phyloP scores from a whole-genome alignment of 306 rosid species.

The Pachyrhizus erosus region DNA sequence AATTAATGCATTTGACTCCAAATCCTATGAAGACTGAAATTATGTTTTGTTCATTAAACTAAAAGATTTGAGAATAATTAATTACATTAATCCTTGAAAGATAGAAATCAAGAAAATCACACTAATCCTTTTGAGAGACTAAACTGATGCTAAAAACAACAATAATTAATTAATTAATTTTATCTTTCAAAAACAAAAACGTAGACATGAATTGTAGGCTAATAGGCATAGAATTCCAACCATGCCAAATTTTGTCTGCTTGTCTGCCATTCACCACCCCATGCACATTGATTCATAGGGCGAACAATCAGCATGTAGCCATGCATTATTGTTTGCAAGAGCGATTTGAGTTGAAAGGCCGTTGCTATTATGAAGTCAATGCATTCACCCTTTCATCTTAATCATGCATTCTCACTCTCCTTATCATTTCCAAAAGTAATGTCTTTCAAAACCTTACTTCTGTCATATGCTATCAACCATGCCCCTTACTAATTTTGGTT shows the following conservation, averaged over 20 bases:
- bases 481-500: background rate
- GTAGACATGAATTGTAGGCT: no score
- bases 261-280: conserved; percentile 18
- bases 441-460: background rate
- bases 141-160: background rate
- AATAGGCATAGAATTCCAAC: background rate
- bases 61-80: background rate
- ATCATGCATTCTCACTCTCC: background rate
- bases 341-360: background rate
- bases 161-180: background rate
- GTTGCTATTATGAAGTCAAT: background rate
- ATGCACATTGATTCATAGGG: background rate
- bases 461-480: background rate
- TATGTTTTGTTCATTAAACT: background rate
- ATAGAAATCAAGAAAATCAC: background rate
- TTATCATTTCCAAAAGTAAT: background rate
- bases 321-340: no score
- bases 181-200: background rate
- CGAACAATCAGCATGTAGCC: background rate
- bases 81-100: background rate
- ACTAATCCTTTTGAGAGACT: background rate
- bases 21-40: background rate
- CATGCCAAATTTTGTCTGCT: conserved; percentile 29
- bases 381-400: conserved; percentile 15
- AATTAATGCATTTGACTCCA: no score